Percentiles rank a stretch among this genome's conserved stretches.
Evolutionary conservation across 1,139 yeast genomes (phyloP).

Genomic region (Kluyveromyces sp.): DNA sequence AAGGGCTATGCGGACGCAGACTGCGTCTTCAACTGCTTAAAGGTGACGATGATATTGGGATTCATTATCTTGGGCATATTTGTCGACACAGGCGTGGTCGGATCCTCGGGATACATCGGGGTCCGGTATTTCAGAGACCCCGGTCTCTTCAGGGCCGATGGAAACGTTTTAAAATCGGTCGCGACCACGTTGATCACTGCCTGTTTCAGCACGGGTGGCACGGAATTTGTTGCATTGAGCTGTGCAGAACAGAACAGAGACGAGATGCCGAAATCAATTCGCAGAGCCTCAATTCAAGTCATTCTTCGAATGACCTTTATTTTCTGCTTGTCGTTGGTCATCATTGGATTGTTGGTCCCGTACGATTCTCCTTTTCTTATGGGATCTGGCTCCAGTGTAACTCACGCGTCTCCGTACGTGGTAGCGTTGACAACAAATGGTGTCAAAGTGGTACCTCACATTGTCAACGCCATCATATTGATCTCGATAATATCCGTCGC

Average conservation of each 20-base stretch:
- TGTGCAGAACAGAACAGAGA: constrained; percentile 73
- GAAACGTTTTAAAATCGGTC: constrained; percentile 63
- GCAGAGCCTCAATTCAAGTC: constrained; percentile 50
- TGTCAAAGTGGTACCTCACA: constrained; percentile 52
- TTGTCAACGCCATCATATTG: constrained; percentile 61
- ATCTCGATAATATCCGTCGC: constrained; percentile 61
- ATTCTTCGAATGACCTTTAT: constrained; percentile 59
- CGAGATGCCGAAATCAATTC: constrained; percentile 56
- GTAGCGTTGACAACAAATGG: constrained; percentile 53
- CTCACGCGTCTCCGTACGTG: constrained; percentile 61
- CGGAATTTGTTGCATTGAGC: constrained; percentile 72
- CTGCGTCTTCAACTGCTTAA: constrained; percentile 46
- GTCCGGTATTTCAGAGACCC: constrained; percentile 44
- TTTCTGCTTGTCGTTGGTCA: constrained; percentile 48
- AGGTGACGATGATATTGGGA: constrained; percentile 50
- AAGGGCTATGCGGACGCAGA: constrained; percentile 64
- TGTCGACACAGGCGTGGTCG: constrained; percentile 52
- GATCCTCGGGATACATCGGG: constrained; percentile 48
- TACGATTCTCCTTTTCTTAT: constrained; percentile 43
- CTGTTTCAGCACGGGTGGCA: constrained; percentile 74
- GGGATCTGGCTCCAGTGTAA: constrained; percentile 42
- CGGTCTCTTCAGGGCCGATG: constrained; percentile 32
- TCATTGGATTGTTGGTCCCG: constrained; percentile 60
- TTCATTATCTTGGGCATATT: constrained; percentile 55
- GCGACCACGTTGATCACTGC: constrained; percentile 73